Evolutionary conservation across 2,329 filamentous ascomycete genomes (phyloP).

Genomic region (Cyphellophora attinorum): DNA sequence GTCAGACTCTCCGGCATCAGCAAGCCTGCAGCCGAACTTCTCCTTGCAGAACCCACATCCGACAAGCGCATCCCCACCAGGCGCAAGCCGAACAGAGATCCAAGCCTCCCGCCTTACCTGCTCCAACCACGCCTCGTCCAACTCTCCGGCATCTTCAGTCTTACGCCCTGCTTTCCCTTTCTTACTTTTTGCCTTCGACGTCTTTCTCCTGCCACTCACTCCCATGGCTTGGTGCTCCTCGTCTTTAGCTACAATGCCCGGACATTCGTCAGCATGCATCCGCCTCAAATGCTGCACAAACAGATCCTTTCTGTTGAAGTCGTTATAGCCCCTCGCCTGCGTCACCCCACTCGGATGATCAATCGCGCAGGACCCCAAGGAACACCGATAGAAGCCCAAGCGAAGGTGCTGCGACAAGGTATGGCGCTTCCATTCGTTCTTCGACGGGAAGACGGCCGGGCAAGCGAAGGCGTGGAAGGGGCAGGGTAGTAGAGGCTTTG

Average conservation of each 20-base stretch:
- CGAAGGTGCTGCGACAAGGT: constrained; percentile 70
- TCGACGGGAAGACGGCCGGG: constrained; percentile 59
- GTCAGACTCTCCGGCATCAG: too few species aligned
- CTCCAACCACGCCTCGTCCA: constrained; percentile 45
- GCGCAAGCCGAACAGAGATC: constrained; percentile 51
- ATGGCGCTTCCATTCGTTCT: constrained; percentile 96
- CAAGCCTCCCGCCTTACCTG: constrained; percentile 50
- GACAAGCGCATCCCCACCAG: constrained; percentile 39
- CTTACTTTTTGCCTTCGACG: constrained; percentile 2
- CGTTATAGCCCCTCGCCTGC: constrained; percentile 32
- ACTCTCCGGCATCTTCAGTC: constrained; percentile 22
- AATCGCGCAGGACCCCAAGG: constrained; percentile 48
- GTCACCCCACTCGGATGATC: constrained; percentile 13
- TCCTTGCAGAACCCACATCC: constrained; percentile 50
- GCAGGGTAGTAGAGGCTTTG: constrained; percentile 59
- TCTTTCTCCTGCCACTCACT: constrained; percentile 7
- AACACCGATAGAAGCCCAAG: constrained; percentile 66
- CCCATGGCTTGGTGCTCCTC: background rate
- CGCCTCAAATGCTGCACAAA: constrained; percentile 81
- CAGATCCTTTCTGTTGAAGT: constrained; percentile 86
- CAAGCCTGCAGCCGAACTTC: constrained; percentile 12
- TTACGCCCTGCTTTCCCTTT: constrained; percentile 35
- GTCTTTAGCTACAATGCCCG: background rate
- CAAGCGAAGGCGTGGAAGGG: constrained; percentile 74
- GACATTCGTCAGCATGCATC: constrained; percentile 53